These are phyloP conservation scores for Dittrichia graveolens DNA, from an alignment of 129 eudicot genomes.

Conservation along the genomic window DNA sequence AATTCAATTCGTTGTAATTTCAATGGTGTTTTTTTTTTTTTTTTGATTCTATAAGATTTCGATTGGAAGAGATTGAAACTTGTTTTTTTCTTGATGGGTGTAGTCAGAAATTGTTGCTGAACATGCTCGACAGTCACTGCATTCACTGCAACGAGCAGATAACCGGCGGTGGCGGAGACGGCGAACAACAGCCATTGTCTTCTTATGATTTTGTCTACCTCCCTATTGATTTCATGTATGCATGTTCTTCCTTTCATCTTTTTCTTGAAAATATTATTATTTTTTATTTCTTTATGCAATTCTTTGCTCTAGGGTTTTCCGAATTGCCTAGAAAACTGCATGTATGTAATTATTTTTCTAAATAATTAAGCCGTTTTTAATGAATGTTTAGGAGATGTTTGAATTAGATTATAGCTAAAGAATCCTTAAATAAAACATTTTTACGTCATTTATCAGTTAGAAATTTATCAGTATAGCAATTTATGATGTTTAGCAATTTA, in stretches of 20 bases:
- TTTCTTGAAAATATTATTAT: background rate
- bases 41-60: background rate
- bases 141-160: slow-evolving; percentile 91
- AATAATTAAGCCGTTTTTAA: too few relatives aligned
- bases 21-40: background rate
- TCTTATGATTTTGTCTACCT: slow-evolving; percentile 92
- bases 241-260: background rate
- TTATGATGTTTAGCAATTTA: too few relatives aligned
- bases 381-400: too few relatives aligned
- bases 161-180: slow-evolving; percentile 17
- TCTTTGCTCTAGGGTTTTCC: too few relatives aligned
- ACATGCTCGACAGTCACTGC: slow-evolving; percentile 98
- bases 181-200: slow-evolving; percentile 63
- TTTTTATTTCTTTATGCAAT: background rate
- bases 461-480: too few relatives aligned
- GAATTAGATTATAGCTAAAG: too few relatives aligned
- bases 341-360: too few relatives aligned
- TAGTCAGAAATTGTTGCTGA: slow-evolving; percentile 90
- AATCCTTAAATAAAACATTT: too few relatives aligned
- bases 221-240: slow-evolving; percentile 91
- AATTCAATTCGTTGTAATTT: background rate
- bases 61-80: background rate
- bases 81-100: slow-evolving; percentile 7
- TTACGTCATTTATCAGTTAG: too few relatives aligned
- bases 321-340: too few relatives aligned